Evolutionary conservation across 176 grass and related monocot genomes (phyloP).

Genomic region (Sorghum bicolor): Sorghum_bicolor_NCBIv3 NC_012876.2:2956001-2956500

Average conservation of each 20-base stretch:
- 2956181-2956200: slow-evolving; percentile 39
- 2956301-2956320: no score
- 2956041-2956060: no score
- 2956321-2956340: no score
- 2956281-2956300: no score
- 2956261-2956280: no score
- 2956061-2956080: not conserved
- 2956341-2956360: no score
- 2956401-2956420: not conserved
- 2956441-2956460: slow-evolving; percentile 55
- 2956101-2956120: not conserved
- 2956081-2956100: not conserved
- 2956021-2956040: not conserved
- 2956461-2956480: slow-evolving; percentile 65
- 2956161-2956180: not conserved
- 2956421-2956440: slow-evolving; percentile 63
- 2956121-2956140: not conserved
- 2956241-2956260: slow-evolving; percentile 18
- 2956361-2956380: not conserved
- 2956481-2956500: slow-evolving; percentile 81
- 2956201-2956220: slow-evolving; percentile 37
- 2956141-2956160: not conserved
- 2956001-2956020: not conserved
- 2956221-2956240: slow-evolving; percentile 43
- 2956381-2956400: slow-evolving; percentile 4